Evolutionary conservation across 2,329 filamentous ascomycete genomes (phyloP).

Genomic region (Claviceps monticola): DNA sequence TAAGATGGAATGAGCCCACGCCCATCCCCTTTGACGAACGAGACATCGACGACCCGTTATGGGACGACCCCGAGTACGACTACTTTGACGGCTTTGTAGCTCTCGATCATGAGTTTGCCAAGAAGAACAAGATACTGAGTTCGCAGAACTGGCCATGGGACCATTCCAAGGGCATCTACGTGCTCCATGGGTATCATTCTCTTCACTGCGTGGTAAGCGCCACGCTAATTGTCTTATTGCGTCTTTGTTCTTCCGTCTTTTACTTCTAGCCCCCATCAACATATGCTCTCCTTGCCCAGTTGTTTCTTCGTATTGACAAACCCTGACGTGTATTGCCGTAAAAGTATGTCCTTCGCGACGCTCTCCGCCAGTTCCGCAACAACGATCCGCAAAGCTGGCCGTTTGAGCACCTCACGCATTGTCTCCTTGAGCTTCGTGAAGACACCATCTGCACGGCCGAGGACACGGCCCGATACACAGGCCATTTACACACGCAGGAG

Average conservation of each 20-base stretch:
- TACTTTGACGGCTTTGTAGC: neutral
- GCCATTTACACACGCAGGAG: neutral
- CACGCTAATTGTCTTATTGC: neutral
- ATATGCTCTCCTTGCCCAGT: too few relatives aligned
- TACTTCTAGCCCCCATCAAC: neutral
- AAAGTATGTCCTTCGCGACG: constrained; percentile 1
- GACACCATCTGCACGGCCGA: constrained; percentile 18
- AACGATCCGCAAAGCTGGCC: neutral
- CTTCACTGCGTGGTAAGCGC: constrained; percentile 15
- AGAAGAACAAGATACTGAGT: constrained; percentile 8
- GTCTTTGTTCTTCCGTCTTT: neutral
- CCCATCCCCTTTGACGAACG: constrained; percentile 4
- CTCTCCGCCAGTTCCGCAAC: constrained; percentile 6
- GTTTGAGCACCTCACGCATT: constrained; percentile 10
- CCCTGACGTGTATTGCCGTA: neutral
- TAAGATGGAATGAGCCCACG: neutral
- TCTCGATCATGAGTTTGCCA: constrained; percentile 9
- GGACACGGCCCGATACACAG: constrained; percentile 16
- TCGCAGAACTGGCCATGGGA: constrained; percentile 19
- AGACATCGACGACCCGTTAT: constrained; percentile 3
- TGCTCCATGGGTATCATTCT: constrained; percentile 16
- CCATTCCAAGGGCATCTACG: constrained; percentile 14
- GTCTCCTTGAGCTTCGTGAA: constrained; percentile 14
- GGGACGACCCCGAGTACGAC: constrained; percentile 3
- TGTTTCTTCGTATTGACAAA: too few relatives aligned